Conservation (phyloP, 495 filamentous ascomycete species). For the Neurospora cerealis region DNA sequence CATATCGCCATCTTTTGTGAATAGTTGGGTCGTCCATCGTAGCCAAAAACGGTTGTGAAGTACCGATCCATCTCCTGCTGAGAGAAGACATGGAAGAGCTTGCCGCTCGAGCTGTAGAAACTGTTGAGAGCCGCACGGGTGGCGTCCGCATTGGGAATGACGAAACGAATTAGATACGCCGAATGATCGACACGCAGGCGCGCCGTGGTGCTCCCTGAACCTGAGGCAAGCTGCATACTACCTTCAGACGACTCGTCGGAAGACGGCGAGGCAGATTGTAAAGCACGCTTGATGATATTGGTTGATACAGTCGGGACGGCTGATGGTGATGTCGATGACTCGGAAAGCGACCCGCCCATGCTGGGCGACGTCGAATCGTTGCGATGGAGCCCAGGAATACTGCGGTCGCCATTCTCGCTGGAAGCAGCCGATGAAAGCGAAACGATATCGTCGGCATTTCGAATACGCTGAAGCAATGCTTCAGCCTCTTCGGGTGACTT, state of each 20-base stretch:
- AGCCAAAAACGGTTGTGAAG: conserved; percentile 8
- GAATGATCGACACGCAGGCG: neutral
- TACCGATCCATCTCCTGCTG: conserved; percentile 8
- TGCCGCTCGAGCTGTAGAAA: conserved; percentile 22
- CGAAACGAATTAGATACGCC: conserved; percentile 4
- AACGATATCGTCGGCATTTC: conserved; percentile 2
- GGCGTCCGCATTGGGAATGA: conserved; percentile 13
- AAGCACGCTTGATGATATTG: neutral
- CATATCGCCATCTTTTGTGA: conserved; percentile 12
- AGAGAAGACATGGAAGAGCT: conserved; percentile 23
- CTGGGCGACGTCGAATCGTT: neutral
- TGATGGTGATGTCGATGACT: neutral
- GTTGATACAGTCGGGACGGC: neutral
- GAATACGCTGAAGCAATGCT: conserved; percentile 10
- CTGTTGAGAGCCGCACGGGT: conserved; percentile 16
- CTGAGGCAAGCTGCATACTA: neutral
- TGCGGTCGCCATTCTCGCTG: neutral
- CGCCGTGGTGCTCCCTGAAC: neutral
- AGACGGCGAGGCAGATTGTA: neutral
- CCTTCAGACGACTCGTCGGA: neutral
- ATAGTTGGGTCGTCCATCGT: conserved; percentile 2
- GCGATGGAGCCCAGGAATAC: neutral
- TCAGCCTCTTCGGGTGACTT: conserved; percentile 14
- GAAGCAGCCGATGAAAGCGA: neutral
- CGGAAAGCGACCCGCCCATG: neutral